Evolutionary conservation across 306 rosid genomes (phyloP).

Genomic region (Begonia loranthoides): DNA sequence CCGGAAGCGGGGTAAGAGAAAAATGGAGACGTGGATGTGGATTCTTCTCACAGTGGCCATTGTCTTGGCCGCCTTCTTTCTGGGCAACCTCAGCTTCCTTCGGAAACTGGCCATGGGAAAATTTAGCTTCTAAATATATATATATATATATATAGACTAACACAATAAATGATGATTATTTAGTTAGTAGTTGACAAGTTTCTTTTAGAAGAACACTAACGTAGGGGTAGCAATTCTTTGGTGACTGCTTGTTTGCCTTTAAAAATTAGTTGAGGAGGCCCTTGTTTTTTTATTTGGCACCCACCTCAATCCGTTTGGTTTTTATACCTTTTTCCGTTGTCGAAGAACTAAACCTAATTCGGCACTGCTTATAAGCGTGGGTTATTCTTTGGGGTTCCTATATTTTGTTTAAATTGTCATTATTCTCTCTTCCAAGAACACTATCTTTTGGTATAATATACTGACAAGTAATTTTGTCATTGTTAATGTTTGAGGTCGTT

Average conservation of each 20-base stretch:
- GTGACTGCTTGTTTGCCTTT: slow-evolving; percentile 17
- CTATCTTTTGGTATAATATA: too few species aligned
- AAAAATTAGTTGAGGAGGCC: too few species aligned
- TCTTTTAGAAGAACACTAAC: slow-evolving; percentile 16
- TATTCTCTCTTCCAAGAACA: too few species aligned
- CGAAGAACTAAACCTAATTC: too few species aligned
- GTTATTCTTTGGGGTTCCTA: too few species aligned
- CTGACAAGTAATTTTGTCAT: too few species aligned
- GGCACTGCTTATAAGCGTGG: too few species aligned
- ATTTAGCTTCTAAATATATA: slow-evolving; percentile 25
- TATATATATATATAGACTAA: slow-evolving; percentile 10
- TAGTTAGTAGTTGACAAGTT: neutral
- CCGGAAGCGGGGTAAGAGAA: slow-evolving; percentile 60
- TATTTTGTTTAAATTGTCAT: too few species aligned
- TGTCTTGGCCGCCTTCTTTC: slow-evolving; percentile 27
- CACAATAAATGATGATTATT: slow-evolving; percentile 12
- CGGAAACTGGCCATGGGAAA: slow-evolving; percentile 22
- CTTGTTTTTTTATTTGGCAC: too few species aligned
- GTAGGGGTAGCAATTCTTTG: slow-evolving; percentile 39
- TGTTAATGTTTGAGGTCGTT: too few species aligned
- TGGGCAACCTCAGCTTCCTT: slow-evolving; percentile 31
- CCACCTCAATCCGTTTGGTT: too few species aligned
- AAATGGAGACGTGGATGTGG: slow-evolving; percentile 82
- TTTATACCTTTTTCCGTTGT: too few species aligned
- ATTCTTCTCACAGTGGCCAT: slow-evolving; percentile 16